Base-by-base conservation (phyloP, 2,329 filamentous ascomycete species). In the Clarireedia monteithiana region DNA sequence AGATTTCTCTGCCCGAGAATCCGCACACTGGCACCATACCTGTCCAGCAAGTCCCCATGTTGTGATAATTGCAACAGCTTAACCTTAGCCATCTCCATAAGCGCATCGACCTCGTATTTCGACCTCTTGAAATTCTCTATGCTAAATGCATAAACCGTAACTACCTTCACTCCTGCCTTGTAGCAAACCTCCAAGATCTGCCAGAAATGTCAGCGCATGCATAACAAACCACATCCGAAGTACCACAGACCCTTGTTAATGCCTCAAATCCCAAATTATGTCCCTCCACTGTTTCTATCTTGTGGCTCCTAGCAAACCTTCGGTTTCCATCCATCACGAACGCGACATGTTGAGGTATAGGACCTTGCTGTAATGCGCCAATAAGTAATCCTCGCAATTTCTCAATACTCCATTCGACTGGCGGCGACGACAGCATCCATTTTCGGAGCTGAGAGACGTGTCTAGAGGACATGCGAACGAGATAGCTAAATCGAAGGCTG, bases 321-420 rank as follows among this genome's bases (percentile, higher is more conserved):
- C 94, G 79, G 73, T 99, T 99, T 55, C 94, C 94, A 70, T 99
- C 94, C 94, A 99, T 99, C 65, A 96, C 92, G 69, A 99, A 99
- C n/a, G 94, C 94, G 59, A 99, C 83, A 82, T 99, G 94, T 67
- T 90, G 85, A 9, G 94, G 94, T 55, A 99, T 86, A 2, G 91
- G 90, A 0, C 94, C 94, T 72, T 96, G 92, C 68, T 86, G 86
- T 53, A 97, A 75, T 50, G 91, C 88, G 54, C 90, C 89, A 64
- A 99, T 94, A 60, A 97, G 79, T 50, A 96, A 76, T 70, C 95
- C 89, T 61, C 90, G 84, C 20, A 95, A 73, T 65, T 86, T 83
- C 58, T 82, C 83, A 58, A 95, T 77, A n/a, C 81, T 83, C 86
- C 89, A 96, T 82, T 96, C 91, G 64, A 90, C 85, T 0, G 94